Conservation (phyloP, 805 yeast species). For the Myxozyma kluyveri region DNA sequence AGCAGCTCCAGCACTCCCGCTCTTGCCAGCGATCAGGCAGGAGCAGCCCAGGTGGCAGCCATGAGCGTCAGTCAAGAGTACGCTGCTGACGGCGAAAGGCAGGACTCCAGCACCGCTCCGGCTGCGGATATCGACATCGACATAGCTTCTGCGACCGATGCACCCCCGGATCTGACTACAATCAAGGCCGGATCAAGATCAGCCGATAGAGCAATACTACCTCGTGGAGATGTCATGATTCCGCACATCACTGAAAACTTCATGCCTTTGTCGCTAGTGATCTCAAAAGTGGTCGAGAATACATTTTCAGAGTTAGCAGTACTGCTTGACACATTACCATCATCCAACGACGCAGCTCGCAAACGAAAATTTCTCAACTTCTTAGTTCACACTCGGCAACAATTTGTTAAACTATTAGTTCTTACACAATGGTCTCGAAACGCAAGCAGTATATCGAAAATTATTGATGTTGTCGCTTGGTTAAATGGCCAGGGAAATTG, state of each 20-base stretch:
- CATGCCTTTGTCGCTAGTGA: constrained; percentile 58
- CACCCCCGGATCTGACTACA: too few relatives aligned
- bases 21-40: too few relatives aligned
- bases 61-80: too few relatives aligned
- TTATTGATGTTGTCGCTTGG: constrained; percentile 88
- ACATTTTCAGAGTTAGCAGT: constrained; percentile 63
- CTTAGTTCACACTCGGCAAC: constrained; percentile 72
- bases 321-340: constrained; percentile 58
- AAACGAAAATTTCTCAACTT: constrained; percentile 68
- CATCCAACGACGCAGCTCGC: constrained; percentile 56
- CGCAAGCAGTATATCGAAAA: constrained; percentile 63
- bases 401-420: constrained; percentile 80
- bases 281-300: constrained; percentile 57
- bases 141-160: too few relatives aligned
- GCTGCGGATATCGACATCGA: too few relatives aligned
- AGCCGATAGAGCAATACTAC: too few relatives aligned
- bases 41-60: too few relatives aligned
- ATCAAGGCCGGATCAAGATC: too few relatives aligned
- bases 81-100: too few relatives aligned
- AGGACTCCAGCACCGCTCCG: too few relatives aligned
- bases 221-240: constrained; percentile 39
- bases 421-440: constrained; percentile 83
- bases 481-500: constrained; percentile 72
- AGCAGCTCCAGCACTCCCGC: too few relatives aligned
- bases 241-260: constrained; percentile 75